Conservation (phyloP, 129 eudicot genomes). For the carrot (Daucus carota) region DNA sequence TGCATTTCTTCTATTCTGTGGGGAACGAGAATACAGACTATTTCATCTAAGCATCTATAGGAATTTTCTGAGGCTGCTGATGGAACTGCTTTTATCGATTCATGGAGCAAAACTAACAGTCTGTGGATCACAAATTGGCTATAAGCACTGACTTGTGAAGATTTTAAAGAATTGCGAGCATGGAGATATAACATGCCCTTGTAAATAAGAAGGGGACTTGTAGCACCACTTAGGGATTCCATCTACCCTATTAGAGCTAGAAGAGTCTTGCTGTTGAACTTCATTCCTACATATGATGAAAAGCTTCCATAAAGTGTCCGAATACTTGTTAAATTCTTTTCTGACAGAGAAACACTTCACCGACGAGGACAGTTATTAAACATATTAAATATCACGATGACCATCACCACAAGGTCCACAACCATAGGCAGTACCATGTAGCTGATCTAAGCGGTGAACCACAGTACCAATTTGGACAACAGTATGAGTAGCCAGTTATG, state of each 20-base stretch:
- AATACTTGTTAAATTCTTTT: not conserved
- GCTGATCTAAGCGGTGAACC: not conserved
- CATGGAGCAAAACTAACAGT: not conserved
- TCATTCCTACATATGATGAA: not conserved
- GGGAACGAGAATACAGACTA: not conserved
- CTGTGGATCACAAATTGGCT: not conserved
- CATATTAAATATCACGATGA: not conserved
- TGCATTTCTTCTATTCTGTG: not conserved
- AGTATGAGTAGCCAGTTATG: not conserved
- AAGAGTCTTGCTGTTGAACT: not conserved
- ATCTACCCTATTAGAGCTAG: not conserved
- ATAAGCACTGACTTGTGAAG: not conserved
- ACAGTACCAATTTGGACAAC: not conserved
- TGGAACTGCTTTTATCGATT: not conserved
- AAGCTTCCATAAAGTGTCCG: not conserved
- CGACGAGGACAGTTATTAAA: not conserved
- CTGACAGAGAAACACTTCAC: not conserved
- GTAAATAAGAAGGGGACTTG: not conserved
- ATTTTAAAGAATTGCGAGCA: not conserved
- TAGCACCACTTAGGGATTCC: not conserved
- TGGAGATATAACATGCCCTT: not conserved
- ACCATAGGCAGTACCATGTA: not conserved
- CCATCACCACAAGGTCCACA: not conserved
- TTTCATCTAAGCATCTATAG: not conserved
- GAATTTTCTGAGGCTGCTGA: not conserved